Percentiles rank a stretch among this genome's conserved stretches.
These are phyloP conservation scores for Cenchrus americanus DNA, from an alignment of 176 grass and related monocot species.

Conservation along the genomic window DNA sequence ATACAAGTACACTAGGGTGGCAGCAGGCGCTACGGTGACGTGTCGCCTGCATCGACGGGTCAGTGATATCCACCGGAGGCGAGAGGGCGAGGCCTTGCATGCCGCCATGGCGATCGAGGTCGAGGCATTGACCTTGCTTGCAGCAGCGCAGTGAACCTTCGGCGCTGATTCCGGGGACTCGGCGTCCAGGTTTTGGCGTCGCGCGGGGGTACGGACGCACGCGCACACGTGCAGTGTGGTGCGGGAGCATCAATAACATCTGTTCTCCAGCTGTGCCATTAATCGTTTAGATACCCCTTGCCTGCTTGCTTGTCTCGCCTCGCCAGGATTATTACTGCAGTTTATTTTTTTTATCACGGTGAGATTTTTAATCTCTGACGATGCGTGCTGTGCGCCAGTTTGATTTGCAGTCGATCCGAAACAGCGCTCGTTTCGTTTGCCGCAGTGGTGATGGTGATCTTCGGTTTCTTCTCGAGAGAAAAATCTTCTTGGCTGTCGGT, in stretches of 20 bases:
- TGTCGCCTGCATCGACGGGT: background rate
- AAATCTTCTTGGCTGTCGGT: too few relatives aligned
- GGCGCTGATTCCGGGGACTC: too few relatives aligned
- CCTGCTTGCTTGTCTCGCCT: background rate
- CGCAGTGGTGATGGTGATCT: too few relatives aligned
- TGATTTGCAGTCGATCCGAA: background rate
- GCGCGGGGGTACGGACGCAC: background rate
- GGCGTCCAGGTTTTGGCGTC: too few relatives aligned
- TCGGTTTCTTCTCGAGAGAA: too few relatives aligned
- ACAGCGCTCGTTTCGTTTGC: too few relatives aligned
- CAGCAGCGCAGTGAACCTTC: background rate
- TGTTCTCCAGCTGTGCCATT: slow-evolving; percentile 26
- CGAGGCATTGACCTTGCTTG: slow-evolving; percentile 24
- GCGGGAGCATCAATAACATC: background rate
- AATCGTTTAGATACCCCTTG: background rate
- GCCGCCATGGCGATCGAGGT: background rate
- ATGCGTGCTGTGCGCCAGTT: background rate
- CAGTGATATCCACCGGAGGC: background rate
- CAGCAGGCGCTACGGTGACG: background rate
- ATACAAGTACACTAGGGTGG: background rate
- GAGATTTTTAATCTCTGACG: too few relatives aligned
- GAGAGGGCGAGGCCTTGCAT: too few relatives aligned
- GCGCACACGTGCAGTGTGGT: background rate
- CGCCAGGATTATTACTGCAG: background rate
- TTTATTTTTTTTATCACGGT: too few relatives aligned